phyloP scores from a whole-genome alignment of 2,329 filamentous ascomycete species.

The Phialophora macrospora region DNA sequence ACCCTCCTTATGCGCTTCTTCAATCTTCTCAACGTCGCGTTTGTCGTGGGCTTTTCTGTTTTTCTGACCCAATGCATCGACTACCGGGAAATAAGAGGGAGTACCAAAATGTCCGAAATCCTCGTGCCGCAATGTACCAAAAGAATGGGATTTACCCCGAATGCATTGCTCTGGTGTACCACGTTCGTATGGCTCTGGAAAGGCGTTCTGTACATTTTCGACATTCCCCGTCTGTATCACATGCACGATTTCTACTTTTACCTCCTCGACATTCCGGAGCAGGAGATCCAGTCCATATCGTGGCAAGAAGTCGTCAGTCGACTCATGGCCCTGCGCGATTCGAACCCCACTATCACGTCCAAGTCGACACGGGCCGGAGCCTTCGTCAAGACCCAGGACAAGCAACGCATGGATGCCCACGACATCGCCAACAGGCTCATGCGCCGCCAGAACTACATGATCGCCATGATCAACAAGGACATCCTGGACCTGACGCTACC shows the following conservation, averaged over 20 bases:
- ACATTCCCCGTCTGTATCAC: constrained; percentile 72
- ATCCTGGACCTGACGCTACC: constrained; percentile 85
- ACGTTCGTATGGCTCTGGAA: constrained; percentile 85
- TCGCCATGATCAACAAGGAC: constrained; percentile 97
- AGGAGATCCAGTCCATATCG: constrained; percentile 90
- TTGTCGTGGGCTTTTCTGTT: constrained; percentile 80
- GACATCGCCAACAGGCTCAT: constrained; percentile 97
- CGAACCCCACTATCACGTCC: constrained; percentile 81
- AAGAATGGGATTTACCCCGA: constrained; percentile 76
- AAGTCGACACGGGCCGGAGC: constrained; percentile 64
- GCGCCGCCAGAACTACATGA: constrained; percentile 95
- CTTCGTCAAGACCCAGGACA: constrained; percentile 80
- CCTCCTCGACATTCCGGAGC: constrained; percentile 78
- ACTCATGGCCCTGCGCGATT: constrained; percentile 80
- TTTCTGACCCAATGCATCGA: constrained; percentile 86
- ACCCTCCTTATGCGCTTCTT: constrained; percentile 75
- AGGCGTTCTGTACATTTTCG: constrained; percentile 72
- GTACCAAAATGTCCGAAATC: constrained; percentile 61
- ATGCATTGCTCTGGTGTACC: constrained; percentile 80
- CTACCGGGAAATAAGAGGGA: constrained; percentile 71
- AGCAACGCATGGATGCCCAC: constrained; percentile 91
- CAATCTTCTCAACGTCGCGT: constrained; percentile 78
- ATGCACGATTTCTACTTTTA: constrained; percentile 86
- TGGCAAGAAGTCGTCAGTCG: constrained; percentile 90
- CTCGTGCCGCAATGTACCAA: constrained; percentile 75